Evolutionary conservation across 2,329 filamentous ascomycete genomes (phyloP), one percentile per base, ranked within the genome.

Genomic region (Penicillium fuscoglaucum): DNA sequence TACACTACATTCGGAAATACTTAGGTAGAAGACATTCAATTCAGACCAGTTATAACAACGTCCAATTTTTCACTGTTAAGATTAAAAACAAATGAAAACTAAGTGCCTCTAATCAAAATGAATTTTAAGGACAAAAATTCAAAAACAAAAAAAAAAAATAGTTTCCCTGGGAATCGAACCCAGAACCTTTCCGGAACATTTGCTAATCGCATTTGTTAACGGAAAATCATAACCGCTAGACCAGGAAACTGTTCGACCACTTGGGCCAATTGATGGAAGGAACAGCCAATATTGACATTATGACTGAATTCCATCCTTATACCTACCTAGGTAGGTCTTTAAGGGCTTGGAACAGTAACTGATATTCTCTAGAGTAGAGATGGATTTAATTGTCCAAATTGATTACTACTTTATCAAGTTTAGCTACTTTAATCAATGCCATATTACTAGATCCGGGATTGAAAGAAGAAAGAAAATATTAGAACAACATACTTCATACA

Each of bases 221-320:
- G 40, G 37, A 52, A 55, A 55, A 55, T 55, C 46, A 55, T 50
- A 50, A 50, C 53, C 53, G 53, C 53, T 55, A 55, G 53, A 55
- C 53, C 53, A 55, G 45, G 53, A 55, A 55, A 55, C 53, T 43
- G 39, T 4, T 55, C n/a, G 3, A 13, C 45, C 29, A 47, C 29
- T 47, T 24, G 29, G 19, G 13, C 45, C 45, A 33, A 31, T 37
- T 52, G 28, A 50, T 55, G n/a, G 6, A 28, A 35, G 15, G 26
- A 1, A 3, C 2, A 0, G 2, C n/a, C 13, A 15, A 1, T 1
- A 19, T 48, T 55, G 44, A 13, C 19, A 17, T 33, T 33, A 33
- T 33, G 5, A 13, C 5, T 3, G 5, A 2, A 33, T 13, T 6
- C 1, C 31, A 26, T 26, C 6, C 5, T 6, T 6, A 6, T 26